Percentiles rank a stretch among this genome's conserved stretches.
Evolutionary conservation across 441 rosid species (phyloP).

Genomic region (Brassica balearica): DNA sequence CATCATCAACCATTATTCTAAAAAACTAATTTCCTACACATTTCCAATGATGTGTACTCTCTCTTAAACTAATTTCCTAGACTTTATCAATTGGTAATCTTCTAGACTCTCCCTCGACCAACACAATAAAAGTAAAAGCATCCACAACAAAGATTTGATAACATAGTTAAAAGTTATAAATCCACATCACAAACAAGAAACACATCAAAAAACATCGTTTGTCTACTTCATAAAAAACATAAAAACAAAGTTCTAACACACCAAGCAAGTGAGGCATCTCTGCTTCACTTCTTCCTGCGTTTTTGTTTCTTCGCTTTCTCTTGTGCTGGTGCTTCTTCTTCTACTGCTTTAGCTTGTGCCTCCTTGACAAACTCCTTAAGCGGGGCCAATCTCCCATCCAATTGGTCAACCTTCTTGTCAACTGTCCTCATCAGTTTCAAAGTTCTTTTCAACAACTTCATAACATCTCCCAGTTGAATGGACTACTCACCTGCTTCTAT

Average conservation of each 20-base stretch:
- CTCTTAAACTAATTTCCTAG: no score
- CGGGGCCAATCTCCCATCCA: no score
- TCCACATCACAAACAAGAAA: background rate
- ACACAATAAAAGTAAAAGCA: background rate
- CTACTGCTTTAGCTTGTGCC: background rate
- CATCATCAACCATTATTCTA: background rate
- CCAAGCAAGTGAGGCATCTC: background rate
- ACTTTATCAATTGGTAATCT: no score
- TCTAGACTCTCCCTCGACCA: no score
- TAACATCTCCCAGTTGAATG: no score
- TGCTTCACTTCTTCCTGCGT: background rate
- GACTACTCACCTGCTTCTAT: background rate
- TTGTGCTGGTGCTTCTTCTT: background rate
- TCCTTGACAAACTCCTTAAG: background rate
- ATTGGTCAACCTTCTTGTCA: background rate
- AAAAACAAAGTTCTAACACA: background rate
- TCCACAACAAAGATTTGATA: background rate
- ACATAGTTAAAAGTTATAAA: background rate
- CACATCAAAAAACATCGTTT: background rate
- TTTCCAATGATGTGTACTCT: no score
- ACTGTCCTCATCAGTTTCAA: background rate
- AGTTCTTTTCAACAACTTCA: background rate
- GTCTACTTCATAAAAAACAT: background rate
- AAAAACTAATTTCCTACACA: background rate
- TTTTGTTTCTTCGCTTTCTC: background rate